Evolutionary conservation across 2,329 filamentous ascomycete genomes (phyloP), one percentile per base, ranked within the genome.

Genomic region (Hypomyces perniciosus): DNA sequence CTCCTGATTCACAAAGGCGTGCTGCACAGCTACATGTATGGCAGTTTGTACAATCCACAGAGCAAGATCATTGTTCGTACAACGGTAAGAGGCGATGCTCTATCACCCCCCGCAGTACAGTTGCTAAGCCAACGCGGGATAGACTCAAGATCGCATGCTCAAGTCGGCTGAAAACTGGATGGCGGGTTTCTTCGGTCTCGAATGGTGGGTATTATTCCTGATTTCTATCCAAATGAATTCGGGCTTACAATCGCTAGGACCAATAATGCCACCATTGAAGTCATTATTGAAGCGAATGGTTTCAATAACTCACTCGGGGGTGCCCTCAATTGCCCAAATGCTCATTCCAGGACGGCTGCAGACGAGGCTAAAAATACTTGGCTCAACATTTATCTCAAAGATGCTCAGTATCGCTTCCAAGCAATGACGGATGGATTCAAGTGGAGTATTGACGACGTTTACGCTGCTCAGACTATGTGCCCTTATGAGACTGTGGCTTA

Each of bases 401-500:
- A 87, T 51, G 83, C 85, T 2, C 83, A 81, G 8, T 65, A 72
- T 13, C 78, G 85, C 3, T 75, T 90, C 48, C 72, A 76, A 30
- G 65, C 69, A 4, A 68, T 83, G 66, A 72, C 83, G 0, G 65
- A 76, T 1, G 74, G 73, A 20, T 76, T 83, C 61, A 78, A 85
- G 48, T 88, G 86, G 82, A 84, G 79, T 1, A 61, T 79, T 4
- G 66, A 73, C 3, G 83, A 87, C 59, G 78, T 78, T 0, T 86
- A 84, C 65, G 80, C 84, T 13, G 82, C 82, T 0, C 86, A 90
- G 65, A 83, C 75, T 3, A 74, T 90, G 63, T 91, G 87, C 59
- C 82, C 86, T 0, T 91, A 90, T 61, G 87, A 91, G 65, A 89
- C 85, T 0, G 77, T 88, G n/a, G 82, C 84, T 1, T 83, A 86